Evolutionary conservation across 495 filamentous ascomycete species (phyloP), one percentile per base, ranked within the genome.

Genomic region (Glonium stellatum): DNA sequence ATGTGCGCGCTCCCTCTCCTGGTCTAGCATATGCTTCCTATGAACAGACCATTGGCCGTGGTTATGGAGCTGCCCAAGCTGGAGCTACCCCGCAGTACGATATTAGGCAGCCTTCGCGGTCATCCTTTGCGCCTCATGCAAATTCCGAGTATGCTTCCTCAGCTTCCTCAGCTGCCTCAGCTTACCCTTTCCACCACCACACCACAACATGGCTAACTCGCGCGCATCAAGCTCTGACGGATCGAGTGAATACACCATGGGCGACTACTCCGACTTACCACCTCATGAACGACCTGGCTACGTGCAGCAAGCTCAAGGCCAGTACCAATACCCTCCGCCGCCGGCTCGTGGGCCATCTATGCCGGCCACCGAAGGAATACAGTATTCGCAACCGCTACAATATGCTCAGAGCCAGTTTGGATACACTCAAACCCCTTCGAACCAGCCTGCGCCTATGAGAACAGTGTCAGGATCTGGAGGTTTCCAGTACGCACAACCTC

Each of bases 251-350:
- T 62, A 67, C 42, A 71, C 68, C 31, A 71, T 71, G 70, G 68
- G 66, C 52, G 64, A 70, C 54, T 72, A 68, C 55, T 58, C 60
- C 21, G 70, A 72, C 49, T 62, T 72, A 11, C 72, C 72, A 13
- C 70, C 72, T 21, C 59, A 72, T 46, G 67, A 74, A 44, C 61
- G 72, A 4, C 72, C 72, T 4, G 66, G 62, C 5, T 72, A 69
- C 60, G 54, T 69, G 25, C 66, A 64, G 36, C 68, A 65, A 42
- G 53, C 54, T 18, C 56, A 58, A 11, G 41, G 51, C 4, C 54
- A 60, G 10, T 60, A 68, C 34, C 59, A 57, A 50, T 59, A 62
- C 39, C 5, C 37, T n/a, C 59, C 21, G 48, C 57, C 15, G 55
- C 48, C 21, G 15, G 48, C 39, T 21, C 63, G 35, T 15, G 54